Evolutionary conservation across 257 asterid species (phyloP), one percentile per base, ranked within the genome.

Genomic region (Jacaranda mimosifolia): DNA sequence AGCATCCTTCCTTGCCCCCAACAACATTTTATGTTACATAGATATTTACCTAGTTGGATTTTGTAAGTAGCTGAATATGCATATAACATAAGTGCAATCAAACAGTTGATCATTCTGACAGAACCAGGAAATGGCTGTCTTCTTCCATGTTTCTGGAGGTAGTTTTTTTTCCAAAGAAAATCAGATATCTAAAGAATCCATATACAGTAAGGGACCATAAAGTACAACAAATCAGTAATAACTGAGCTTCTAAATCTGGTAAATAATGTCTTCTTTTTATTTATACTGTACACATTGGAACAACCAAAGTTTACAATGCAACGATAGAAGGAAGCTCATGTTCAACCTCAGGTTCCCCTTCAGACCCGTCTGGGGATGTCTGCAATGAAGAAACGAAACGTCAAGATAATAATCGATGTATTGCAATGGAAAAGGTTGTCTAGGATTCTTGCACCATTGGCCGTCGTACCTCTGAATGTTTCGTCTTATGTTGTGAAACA

Each of bases 281-380:
- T 72, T 67, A 63, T 79, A 70, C 89, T 87, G 93, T 91, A 90
- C 94, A 91, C 56, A 74, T 51, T 26, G 72, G 63, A 77, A 70
- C 67, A 81, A 68, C 13, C 18, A 63, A 73, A 40, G 72, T 80
- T 88, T 80, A 96, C 86, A 96, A 74, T 32, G 99, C 99, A 79
- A 79, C 98, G 40, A 96, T 88, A 35, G 99, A 95, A 57, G 99
- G 98, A 77, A 93, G 96, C 78, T 95, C 99, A 12, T 86, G 97
- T 76, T 93, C 99, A 42, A 40, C 94, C 84, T 91, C 99, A 9
- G 84, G 77, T 80, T 93, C 99, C 70, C 88, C 96, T 66, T 93
- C 97, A 2, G 83, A 76, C 66, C 85, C 86, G 59, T 91, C 98
- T 9, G 78, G 48, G 48, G 75, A 81, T 21, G 70, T 67, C 98